Base-by-base conservation (phyloP, 768 basidiomycete genomes). In the Melanogaster broomeanus region DNA sequence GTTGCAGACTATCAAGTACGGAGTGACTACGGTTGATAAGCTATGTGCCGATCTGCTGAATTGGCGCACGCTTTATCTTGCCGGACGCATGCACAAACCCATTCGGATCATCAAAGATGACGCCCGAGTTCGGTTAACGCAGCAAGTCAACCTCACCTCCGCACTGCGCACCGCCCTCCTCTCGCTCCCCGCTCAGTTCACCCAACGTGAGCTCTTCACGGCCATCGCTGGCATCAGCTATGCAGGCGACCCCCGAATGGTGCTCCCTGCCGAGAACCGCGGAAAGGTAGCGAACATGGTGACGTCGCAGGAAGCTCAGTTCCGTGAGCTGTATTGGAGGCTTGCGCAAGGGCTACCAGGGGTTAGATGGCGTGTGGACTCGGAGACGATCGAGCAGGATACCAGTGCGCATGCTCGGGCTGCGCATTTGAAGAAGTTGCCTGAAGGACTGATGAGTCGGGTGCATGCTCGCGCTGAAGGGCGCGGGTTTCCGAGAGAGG, bases 41-140 rank as follows among this genome's bases (percentile, higher is more conserved):
- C 80, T 99, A 25, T 93, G 90, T 60, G 81, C 85, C 1, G 97
- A 99, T 64, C 76, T 98, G 24, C 79, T 95, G 47, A 90, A 93
- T 63, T 99, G 97, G 97, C 80, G 85, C 38, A 82, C 93, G 21
- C 79, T 98, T 3, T 99, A 99, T 69, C 83, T 96, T 35, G 90
- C 94, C 0, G 97, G 97, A 0, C 81, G 97, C 30, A 93, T 98
- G 85, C 97, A 98, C 73, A 99, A 99, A 71, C 97, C 97, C 1
- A 81, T 95, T 42, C 84, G 91, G 44, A 95, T 96, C 62, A 88
- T 97, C 70, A 85, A 85, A 69, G 90, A 95, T 67, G 93, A 97
- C 66, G 87, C 93, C 2, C 87, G 94, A 34, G 91, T 98, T 15
- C 85, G 90, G 48, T 77, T 95, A 46, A 93, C 94, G 18, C 90